Conservation (phyloP, 2,329 filamentous ascomycete genomes). For the Verticillium klebahnii region DNA sequence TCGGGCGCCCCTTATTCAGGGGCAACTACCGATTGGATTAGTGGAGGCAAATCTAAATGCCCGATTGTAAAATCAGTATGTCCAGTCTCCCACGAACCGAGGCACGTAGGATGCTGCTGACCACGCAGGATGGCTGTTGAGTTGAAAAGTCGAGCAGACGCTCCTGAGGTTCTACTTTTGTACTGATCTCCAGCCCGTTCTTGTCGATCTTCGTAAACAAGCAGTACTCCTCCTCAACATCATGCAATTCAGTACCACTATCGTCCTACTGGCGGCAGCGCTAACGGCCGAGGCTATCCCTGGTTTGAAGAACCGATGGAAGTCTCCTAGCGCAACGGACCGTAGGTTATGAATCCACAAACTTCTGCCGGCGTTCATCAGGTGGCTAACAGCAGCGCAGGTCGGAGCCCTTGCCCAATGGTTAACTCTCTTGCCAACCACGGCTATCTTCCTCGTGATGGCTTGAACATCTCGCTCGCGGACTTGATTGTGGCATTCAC, state of each 20-base stretch:
- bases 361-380: background rate
- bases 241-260: background rate
- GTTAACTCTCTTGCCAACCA: slow-evolving; percentile 19
- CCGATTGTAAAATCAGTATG: background rate
- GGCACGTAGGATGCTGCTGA: background rate
- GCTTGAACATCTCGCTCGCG: slow-evolving; percentile 11
- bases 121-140: background rate
- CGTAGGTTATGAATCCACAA: background rate
- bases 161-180: too few species aligned
- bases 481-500: slow-evolving; percentile 11
- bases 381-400: slow-evolving; percentile 1
- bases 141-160: background rate
- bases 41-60: background rate
- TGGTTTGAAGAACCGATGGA: background rate
- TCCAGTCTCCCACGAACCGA: background rate
- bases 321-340: background rate
- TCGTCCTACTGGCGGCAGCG: background rate
- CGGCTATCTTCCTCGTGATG: slow-evolving; percentile 14
- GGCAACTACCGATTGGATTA: background rate
- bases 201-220: background rate
- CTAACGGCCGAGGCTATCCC: background rate
- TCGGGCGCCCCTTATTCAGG: background rate
- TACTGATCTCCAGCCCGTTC: background rate
- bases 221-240: background rate
- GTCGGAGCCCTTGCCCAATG: slow-evolving; percentile 18